phyloP scores from a whole-genome alignment of 129 eudicot genomes.

The Lactuca sativa region DNA sequence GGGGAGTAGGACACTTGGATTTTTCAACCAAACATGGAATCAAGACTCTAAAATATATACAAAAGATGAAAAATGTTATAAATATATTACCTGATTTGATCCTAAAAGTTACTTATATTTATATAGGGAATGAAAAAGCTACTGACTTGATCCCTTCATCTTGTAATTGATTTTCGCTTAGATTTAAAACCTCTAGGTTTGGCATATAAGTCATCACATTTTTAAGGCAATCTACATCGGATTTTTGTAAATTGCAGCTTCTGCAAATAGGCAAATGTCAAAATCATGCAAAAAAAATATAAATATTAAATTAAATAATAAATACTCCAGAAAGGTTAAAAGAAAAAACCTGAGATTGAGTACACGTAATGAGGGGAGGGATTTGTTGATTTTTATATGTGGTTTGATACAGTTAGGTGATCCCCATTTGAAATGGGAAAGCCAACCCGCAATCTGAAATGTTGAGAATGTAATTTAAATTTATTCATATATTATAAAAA shows the following conservation, averaged over 20 bases:
- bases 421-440: slow-evolving; percentile 61
- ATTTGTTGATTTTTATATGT: slow-evolving; percentile 35
- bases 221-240: slow-evolving; percentile 63
- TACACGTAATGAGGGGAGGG: slow-evolving; percentile 49
- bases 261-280: slow-evolving; percentile 40
- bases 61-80: slow-evolving; percentile 6
- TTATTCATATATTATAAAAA: not conserved
- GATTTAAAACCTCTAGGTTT: slow-evolving; percentile 57
- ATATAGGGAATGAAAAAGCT: slow-evolving; percentile 7
- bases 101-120: not conserved
- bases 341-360: slow-evolving; percentile 72
- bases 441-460: slow-evolving; percentile 76
- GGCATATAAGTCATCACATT: slow-evolving; percentile 69
- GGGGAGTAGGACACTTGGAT: slow-evolving; percentile 41
- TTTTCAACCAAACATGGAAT: slow-evolving; percentile 51
- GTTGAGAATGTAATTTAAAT: not conserved
- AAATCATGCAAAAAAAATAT: not conserved
- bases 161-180: slow-evolving; percentile 72
- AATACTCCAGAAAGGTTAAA: not conserved
- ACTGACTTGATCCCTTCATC: slow-evolving; percentile 66
- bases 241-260: slow-evolving; percentile 49
- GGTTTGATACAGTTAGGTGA: slow-evolving; percentile 26
- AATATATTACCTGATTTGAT: not conserved
- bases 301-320: not conserved
- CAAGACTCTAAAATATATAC: slow-evolving; percentile 43